Conservation (phyloP, 1,139 yeast genomes). For the Kurtzmaniella quercitrusa region DNA sequence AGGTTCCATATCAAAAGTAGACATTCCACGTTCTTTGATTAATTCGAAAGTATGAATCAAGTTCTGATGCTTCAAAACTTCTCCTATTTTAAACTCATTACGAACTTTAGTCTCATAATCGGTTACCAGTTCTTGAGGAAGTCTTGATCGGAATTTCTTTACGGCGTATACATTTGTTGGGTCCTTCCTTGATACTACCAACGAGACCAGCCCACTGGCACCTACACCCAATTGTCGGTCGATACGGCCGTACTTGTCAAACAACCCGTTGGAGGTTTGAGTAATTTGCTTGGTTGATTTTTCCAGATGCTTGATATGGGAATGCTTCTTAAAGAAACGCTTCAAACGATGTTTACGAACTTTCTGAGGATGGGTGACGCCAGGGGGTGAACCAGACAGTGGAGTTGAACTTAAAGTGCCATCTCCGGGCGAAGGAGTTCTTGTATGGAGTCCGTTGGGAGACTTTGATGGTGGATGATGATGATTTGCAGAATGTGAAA, state of each 20-base stretch:
- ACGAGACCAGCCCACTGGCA: constrained; percentile 71
- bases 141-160: constrained; percentile 59
- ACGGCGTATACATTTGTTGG: constrained; percentile 56
- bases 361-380: not conserved
- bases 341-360: constrained; percentile 13
- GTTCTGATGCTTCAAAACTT: constrained; percentile 56
- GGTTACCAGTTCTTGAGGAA: constrained; percentile 45
- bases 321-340: constrained; percentile 37
- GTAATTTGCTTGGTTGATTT: constrained; percentile 7
- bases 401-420: not conserved
- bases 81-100: constrained; percentile 64
- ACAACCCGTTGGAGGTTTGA: constrained; percentile 10
- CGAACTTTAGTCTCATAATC: constrained; percentile 63
- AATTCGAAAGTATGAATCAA: constrained; percentile 63
- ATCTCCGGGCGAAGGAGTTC: not conserved
- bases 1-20: constrained; percentile 22
- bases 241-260: constrained; percentile 51
- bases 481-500: not conserved
- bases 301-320: constrained; percentile 15
- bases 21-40: constrained; percentile 39
- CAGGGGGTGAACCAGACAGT: not conserved
- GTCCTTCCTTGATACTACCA: constrained; percentile 46
- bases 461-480: not conserved
- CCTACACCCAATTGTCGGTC: constrained; percentile 67
- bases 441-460: not conserved